Evolutionary conservation across 441 rosid species (phyloP).

Genomic region (Rhodomyrtus psidioides): DNA sequence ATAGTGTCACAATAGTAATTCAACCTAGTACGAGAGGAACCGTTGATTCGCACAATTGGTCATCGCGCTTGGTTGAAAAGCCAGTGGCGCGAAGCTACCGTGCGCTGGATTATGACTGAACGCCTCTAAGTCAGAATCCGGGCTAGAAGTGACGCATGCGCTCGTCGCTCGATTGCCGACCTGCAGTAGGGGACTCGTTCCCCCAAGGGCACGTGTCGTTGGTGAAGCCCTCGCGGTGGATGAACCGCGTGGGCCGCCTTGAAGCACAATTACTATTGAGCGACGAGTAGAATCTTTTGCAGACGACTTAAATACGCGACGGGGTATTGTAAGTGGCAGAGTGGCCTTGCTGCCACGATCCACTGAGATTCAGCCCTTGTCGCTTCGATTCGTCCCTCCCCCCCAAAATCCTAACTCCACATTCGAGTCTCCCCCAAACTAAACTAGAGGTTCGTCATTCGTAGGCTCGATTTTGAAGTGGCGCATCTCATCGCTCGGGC

Average conservation of each 20-base stretch:
- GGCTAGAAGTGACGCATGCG: slow-evolving; percentile 17
- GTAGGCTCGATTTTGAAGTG: too few species aligned
- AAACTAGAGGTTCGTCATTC: too few species aligned
- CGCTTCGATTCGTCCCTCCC: too few species aligned
- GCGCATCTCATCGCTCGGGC: too few species aligned
- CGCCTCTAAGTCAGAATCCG: slow-evolving; percentile 42
- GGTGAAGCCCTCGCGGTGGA: neutral
- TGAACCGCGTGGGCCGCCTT: neutral
- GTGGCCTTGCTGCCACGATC: too few species aligned
- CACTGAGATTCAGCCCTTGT: too few species aligned
- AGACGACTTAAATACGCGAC: too few species aligned
- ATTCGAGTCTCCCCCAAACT: too few species aligned
- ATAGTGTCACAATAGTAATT: neutral
- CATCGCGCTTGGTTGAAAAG: slow-evolving; percentile 51
- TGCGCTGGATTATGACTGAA: slow-evolving; percentile 47
- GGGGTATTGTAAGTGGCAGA: too few species aligned
- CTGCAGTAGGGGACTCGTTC: slow-evolving; percentile 13
- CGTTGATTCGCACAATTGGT: slow-evolving; percentile 31
- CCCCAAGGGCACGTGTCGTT: neutral
- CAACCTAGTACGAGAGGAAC: neutral
- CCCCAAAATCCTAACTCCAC: too few species aligned
- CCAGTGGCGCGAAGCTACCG: slow-evolving; percentile 54
- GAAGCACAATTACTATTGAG: too few species aligned
- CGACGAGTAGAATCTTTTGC: too few species aligned
- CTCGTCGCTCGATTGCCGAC: slow-evolving; percentile 13